Percentiles rank a stretch among this genome's conserved stretches.
These are phyloP conservation scores for Erythrophleum ivorense DNA, from an alignment of 331 rosid species.

Conservation along the genomic window DNA sequence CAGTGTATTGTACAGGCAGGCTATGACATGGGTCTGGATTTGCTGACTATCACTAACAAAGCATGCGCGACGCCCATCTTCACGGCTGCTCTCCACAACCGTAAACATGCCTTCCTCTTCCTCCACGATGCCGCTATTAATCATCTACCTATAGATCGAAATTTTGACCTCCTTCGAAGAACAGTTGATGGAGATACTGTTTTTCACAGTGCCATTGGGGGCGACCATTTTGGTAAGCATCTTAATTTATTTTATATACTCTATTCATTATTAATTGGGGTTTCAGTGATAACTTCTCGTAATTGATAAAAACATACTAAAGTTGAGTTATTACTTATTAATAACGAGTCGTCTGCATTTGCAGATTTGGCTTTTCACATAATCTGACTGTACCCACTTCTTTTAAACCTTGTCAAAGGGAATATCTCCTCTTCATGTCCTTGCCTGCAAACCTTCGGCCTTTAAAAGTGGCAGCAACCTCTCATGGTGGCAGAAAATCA, in stretches of 20 bases:
- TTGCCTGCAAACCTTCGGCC: constrained; percentile 54
- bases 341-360: background rate
- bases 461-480: constrained; percentile 58
- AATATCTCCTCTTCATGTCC: constrained; percentile 55
- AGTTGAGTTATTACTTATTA: background rate
- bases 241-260: too few species aligned
- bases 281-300: too few species aligned
- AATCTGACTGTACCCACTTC: constrained; percentile 26
- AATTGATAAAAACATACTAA: too few species aligned
- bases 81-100: background rate
- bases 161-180: background rate
- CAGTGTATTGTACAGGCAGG: background rate
- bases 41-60: background rate
- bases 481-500: background rate
- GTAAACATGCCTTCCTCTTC: background rate
- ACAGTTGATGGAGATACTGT: background rate
- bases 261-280: too few species aligned
- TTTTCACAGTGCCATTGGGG: background rate
- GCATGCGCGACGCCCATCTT: background rate
- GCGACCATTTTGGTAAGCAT: background rate
- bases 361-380: constrained; percentile 69
- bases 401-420: constrained; percentile 37
- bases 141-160: background rate
- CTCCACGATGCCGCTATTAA: background rate
- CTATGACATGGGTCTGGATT: background rate